These are phyloP conservation scores for Candida fluviatilis DNA, from an alignment of 805 yeast genomes.

Conservation along the genomic window DNA sequence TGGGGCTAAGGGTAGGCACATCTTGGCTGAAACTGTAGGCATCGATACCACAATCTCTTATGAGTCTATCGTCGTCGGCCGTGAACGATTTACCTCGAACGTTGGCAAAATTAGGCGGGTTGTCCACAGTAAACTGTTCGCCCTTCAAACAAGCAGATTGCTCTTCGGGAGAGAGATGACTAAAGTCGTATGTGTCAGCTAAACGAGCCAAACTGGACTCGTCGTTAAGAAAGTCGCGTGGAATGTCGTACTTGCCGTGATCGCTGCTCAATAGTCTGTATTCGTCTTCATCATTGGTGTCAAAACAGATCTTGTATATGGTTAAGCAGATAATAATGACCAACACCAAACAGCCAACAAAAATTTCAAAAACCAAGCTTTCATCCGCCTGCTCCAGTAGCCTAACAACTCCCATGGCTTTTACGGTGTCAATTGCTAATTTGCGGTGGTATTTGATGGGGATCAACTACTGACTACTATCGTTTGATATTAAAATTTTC, in stretches of 20 bases:
- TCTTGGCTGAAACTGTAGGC: slow-evolving; percentile 42
- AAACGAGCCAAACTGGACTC: slow-evolving; percentile 32
- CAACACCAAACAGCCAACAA: background rate
- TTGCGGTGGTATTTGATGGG: too few species aligned
- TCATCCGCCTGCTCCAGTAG: background rate
- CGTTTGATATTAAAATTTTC: background rate
- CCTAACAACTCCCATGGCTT: background rate
- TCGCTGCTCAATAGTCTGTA: slow-evolving; percentile 2
- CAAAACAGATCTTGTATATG: slow-evolving; percentile 4
- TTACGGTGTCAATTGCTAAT: background rate
- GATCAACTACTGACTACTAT: too few species aligned
- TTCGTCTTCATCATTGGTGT: background rate
- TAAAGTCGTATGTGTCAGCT: slow-evolving; percentile 34
- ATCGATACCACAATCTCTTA: slow-evolving; percentile 34
- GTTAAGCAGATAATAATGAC: slow-evolving; percentile 1
- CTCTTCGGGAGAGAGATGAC: slow-evolving; percentile 37
- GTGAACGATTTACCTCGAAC: slow-evolving; percentile 31
- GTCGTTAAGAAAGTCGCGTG: slow-evolving; percentile 37
- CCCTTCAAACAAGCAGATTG: slow-evolving; percentile 32
- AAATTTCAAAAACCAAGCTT: slow-evolving; percentile 1
- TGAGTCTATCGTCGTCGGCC: slow-evolving; percentile 22
- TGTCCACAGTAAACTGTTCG: slow-evolving; percentile 26
- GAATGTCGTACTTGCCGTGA: slow-evolving; percentile 16
- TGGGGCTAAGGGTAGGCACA: slow-evolving; percentile 22
- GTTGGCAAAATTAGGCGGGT: slow-evolving; percentile 30